phyloP scores from a whole-genome alignment of 345 rosid genomes.

The Pistacia integerrima region DNA sequence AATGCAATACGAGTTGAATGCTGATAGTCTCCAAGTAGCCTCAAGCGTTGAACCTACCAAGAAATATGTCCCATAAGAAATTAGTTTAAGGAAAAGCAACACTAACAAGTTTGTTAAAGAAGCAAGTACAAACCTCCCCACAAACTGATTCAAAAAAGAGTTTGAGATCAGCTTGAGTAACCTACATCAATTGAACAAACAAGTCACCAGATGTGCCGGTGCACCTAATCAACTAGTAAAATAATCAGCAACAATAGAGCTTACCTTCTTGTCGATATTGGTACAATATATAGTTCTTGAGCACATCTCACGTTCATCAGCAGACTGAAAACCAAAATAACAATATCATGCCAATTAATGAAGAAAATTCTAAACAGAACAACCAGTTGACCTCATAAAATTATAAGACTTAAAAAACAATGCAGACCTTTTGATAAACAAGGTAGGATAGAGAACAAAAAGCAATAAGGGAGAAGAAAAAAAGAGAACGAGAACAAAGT shows the following conservation, averaged over 20 bases:
- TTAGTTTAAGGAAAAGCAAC: slow-evolving; percentile 7
- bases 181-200: slow-evolving; percentile 44
- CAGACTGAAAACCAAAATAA: slow-evolving; percentile 57
- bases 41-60: slow-evolving; percentile 80
- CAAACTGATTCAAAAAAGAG: slow-evolving; percentile 82
- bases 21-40: slow-evolving; percentile 92
- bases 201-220: slow-evolving; percentile 10
- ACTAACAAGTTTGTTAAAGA: slow-evolving; percentile 3
- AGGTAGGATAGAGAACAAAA: not conserved
- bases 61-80: slow-evolving; percentile 14
- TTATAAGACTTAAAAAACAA: not conserved
- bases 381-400: not conserved
- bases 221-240: slow-evolving; percentile 7
- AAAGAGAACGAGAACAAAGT: not conserved
- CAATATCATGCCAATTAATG: slow-evolving; percentile 17
- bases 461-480: not conserved
- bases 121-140: slow-evolving; percentile 69
- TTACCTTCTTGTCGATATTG: slow-evolving; percentile 94
- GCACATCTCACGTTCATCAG: slow-evolving; percentile 98
- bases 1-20: slow-evolving; percentile 95
- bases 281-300: slow-evolving; percentile 95
- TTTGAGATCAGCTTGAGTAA: slow-evolving; percentile 82
- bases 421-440: not conserved
- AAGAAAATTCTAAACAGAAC: slow-evolving; percentile 3
- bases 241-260: not conserved